Evolutionary conservation across 768 basidiomycete genomes (phyloP).

Genomic region (Boletus subparvulus): DNA sequence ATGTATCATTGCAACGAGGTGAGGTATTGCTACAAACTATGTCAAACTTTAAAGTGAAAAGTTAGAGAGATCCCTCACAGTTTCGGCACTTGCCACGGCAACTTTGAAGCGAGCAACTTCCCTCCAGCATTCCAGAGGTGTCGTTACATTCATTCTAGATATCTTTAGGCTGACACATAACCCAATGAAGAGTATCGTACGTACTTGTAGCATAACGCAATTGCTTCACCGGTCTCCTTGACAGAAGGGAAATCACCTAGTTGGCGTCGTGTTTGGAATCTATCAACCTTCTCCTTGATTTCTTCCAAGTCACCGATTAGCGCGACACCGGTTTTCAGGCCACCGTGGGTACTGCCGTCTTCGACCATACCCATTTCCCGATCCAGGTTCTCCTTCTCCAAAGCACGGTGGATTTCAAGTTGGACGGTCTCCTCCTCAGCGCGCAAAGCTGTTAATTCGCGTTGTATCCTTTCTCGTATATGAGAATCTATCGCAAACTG

Average conservation of each 20-base stretch:
- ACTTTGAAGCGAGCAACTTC: conserved; percentile 70
- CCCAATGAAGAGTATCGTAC: neutral
- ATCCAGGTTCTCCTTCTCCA: conserved; percentile 88
- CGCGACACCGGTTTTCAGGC: conserved; percentile 56
- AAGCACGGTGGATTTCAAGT: conserved; percentile 69
- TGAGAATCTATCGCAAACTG: conserved; percentile 74
- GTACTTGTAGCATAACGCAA: conserved; percentile 76
- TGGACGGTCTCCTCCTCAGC: conserved; percentile 69
- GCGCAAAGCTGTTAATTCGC: conserved; percentile 63
- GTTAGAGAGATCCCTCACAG: conserved; percentile 43
- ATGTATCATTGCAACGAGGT: conserved; percentile 48
- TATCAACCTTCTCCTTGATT: conserved; percentile 68
- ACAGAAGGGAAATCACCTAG: conserved; percentile 56
- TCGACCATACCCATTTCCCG: conserved; percentile 60
- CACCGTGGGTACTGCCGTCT: conserved; percentile 38
- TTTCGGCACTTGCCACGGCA: conserved; percentile 65
- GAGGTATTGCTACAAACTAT: conserved; percentile 54
- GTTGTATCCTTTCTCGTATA: conserved; percentile 68
- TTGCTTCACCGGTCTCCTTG: conserved; percentile 54
- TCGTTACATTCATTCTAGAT: conserved; percentile 41
- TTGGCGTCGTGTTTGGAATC: conserved; percentile 57
- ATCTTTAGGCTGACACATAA: conserved; percentile 1
- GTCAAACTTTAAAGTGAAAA: conserved; percentile 11
- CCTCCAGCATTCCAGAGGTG: conserved; percentile 71
- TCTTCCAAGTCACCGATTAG: conserved; percentile 77